phyloP scores from a whole-genome alignment of 352 stramenopile species.

The Globisporangium spiculum region DNA sequence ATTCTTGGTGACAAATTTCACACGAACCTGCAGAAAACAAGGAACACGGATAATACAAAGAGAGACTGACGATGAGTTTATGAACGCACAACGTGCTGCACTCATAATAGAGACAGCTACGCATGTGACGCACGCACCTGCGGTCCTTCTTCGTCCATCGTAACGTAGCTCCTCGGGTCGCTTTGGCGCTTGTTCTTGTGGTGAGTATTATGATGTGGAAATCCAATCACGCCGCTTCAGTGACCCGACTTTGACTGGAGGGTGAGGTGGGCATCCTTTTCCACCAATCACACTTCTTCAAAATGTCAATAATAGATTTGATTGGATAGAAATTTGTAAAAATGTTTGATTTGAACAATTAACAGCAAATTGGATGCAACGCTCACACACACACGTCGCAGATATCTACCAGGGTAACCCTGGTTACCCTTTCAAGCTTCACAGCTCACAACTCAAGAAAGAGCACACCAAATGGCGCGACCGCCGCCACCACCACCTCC shows the following conservation, averaged over 20 bases:
- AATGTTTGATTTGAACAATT: neutral
- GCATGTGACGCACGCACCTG: constrained; percentile 18
- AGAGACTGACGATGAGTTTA: neutral
- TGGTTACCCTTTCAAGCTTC: neutral
- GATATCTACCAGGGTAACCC: neutral
- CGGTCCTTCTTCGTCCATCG: constrained; percentile 40
- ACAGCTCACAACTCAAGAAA: neutral
- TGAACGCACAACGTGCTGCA: neutral
- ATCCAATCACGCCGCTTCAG: constrained; percentile 16
- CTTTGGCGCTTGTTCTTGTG: neutral
- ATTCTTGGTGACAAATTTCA: constrained; percentile 91
- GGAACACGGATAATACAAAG: neutral
- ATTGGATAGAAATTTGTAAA: constrained; percentile 3
- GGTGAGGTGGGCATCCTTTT: constrained; percentile 6
- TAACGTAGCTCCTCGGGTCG: neutral
- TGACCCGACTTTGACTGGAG: constrained; percentile 15
- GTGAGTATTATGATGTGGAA: neutral
- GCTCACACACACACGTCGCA: constrained; percentile 5
- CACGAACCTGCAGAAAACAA: constrained; percentile 54
- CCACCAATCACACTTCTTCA: neutral
- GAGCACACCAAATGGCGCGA: neutral
- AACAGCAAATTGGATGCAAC: neutral
- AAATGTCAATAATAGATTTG: neutral
- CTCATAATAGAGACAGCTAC: neutral
- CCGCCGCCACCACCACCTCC: neutral